Percentiles rank a stretch among this genome's conserved stretches.
These are phyloP conservation scores for Emiliania huxleyi DNA, from an alignment of 78 protist genomes.

Conservation along the genomic window DNA sequence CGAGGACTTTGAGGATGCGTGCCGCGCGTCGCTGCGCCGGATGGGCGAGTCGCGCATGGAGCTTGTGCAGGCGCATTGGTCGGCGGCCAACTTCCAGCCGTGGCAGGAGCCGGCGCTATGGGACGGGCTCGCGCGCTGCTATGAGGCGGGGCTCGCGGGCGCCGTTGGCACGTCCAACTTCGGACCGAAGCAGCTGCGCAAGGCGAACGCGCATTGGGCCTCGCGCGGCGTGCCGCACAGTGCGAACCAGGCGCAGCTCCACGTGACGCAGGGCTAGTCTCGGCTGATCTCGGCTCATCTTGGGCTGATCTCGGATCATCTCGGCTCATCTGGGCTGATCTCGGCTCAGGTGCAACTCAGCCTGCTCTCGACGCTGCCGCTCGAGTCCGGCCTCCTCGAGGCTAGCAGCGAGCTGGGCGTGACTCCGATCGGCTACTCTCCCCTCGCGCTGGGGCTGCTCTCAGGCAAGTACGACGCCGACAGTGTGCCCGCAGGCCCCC, in stretches of 20 bases:
- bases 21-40: constrained; percentile 12
- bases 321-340: too few species aligned
- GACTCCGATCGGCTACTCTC: not conserved
- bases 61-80: constrained; percentile 7
- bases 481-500: not conserved
- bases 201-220: not conserved
- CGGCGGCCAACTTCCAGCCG: not conserved
- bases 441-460: not conserved
- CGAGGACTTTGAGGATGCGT: not conserved
- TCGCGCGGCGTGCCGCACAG: not conserved
- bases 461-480: not conserved
- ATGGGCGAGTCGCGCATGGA: not conserved
- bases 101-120: constrained; percentile 2
- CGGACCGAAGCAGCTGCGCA: not conserved
- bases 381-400: not conserved
- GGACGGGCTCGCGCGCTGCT: not conserved
- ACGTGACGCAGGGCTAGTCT: too few species aligned
- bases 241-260: not conserved
- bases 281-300: too few species aligned
- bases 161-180: not conserved
- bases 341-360: not conserved
- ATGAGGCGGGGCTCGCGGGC: not conserved
- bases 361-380: not conserved
- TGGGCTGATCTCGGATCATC: too few species aligned
- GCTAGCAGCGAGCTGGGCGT: not conserved